phyloP scores from a whole-genome alignment of 176 grass and related monocot genomes.

The Dendrocalamus sinicus region DNA sequence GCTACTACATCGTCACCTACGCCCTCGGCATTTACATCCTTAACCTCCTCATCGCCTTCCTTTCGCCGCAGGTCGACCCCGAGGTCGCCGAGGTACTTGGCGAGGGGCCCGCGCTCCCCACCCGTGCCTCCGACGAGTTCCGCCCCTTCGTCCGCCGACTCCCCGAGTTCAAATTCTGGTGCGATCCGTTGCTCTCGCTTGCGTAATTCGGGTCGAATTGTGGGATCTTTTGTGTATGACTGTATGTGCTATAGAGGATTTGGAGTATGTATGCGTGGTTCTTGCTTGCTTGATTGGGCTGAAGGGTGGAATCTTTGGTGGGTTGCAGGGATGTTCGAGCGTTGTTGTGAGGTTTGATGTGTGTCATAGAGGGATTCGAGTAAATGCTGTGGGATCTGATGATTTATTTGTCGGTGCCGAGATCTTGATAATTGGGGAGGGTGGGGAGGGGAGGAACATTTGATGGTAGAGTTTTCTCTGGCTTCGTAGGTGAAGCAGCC shows the following conservation, averaged over 20 bases:
- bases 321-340: conserved; percentile 7
- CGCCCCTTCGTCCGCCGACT: conserved; percentile 81
- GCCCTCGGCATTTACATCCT: conserved; percentile 80
- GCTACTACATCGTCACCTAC: conserved; percentile 84
- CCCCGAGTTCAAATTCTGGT: conserved; percentile 97
- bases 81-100: conserved; percentile 59
- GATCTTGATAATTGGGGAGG: conserved; percentile 1
- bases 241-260: conserved; percentile 2
- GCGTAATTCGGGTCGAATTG: background rate
- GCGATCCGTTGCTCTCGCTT: conserved; percentile 26
- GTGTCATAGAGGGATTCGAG: background rate
- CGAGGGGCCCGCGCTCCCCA: conserved; percentile 61
- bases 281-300: conserved; percentile 9
- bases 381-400: conserved; percentile 29
- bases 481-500: background rate
- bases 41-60: conserved; percentile 76
- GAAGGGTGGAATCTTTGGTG: background rate
- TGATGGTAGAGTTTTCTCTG: background rate
- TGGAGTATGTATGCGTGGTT: background rate
- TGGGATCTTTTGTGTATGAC: background rate
- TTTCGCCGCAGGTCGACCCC: conserved; percentile 82
- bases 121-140: conserved; percentile 69
- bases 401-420: background rate
- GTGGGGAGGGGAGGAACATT: background rate
- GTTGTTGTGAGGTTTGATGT: background rate